These are phyloP conservation scores for Citeromyces matritensis DNA, from an alignment of 805 yeast species.

Conservation along the genomic window DNA sequence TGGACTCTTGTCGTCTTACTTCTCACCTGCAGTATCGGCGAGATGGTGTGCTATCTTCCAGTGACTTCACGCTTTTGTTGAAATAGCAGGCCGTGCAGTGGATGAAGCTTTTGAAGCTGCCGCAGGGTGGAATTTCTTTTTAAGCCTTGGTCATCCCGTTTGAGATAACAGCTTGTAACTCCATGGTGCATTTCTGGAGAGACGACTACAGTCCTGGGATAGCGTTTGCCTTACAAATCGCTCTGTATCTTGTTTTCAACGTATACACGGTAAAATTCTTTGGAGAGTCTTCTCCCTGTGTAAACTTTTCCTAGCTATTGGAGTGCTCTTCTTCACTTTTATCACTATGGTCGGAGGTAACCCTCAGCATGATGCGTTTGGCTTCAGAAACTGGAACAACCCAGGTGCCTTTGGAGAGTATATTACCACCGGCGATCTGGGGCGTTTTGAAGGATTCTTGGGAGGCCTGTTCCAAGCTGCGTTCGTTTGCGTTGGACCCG, in stretches of 20 bases:
- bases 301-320: slow-evolving; percentile 30
- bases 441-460: slow-evolving; percentile 25
- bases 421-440: slow-evolving; percentile 18
- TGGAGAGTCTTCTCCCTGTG: slow-evolving; percentile 30
- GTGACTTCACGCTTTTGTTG: slow-evolving; percentile 20
- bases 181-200: slow-evolving; percentile 39
- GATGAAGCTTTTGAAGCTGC: slow-evolving; percentile 20
- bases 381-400: slow-evolving; percentile 27
- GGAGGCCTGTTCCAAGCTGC: slow-evolving; percentile 20
- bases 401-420: slow-evolving; percentile 25
- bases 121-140: slow-evolving; percentile 20
- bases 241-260: slow-evolving; percentile 24
- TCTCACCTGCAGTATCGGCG: slow-evolving; percentile 19
- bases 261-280: slow-evolving; percentile 30
- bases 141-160: slow-evolving; percentile 30
- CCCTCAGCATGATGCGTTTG: slow-evolving; percentile 33
- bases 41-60: slow-evolving; percentile 20
- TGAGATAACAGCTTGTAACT: slow-evolving; percentile 31
- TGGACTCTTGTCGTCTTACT: slow-evolving; percentile 17
- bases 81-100: slow-evolving; percentile 20
- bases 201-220: slow-evolving; percentile 32
- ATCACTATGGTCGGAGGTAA: slow-evolving; percentile 44
- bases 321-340: slow-evolving; percentile 31
- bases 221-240: slow-evolving; percentile 25
- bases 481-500: slow-evolving; percentile 26